Conservation (phyloP, 2,329 filamentous ascomycete species). For the Nothophoma quercina region DNA sequence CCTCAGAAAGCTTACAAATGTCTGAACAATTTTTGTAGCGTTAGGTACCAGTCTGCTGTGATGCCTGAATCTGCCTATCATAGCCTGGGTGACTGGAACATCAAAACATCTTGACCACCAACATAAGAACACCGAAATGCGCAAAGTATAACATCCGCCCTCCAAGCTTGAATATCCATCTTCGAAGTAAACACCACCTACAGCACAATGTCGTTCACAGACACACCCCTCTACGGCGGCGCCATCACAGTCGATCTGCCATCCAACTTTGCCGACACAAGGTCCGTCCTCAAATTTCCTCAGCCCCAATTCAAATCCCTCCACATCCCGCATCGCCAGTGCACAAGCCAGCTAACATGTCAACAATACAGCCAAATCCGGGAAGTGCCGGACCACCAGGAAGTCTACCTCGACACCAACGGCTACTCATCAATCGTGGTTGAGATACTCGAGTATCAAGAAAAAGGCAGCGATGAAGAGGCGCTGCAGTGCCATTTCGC, state of each 20-base stretch:
- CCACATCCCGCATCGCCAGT: constrained; percentile 18
- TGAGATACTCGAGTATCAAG: constrained; percentile 86
- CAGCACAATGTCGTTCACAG: constrained; percentile 63
- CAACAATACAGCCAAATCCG: constrained; percentile 66
- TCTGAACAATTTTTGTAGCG: constrained; percentile 8
- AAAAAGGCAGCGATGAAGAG: constrained; percentile 70
- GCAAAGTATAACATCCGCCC: constrained; percentile 13
- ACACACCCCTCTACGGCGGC: constrained; percentile 73
- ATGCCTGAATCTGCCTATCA: constrained; percentile 47
- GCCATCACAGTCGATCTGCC: constrained; percentile 75
- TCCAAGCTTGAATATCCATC: constrained; percentile 11
- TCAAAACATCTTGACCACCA: constrained; percentile 23
- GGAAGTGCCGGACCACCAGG: constrained; percentile 85
- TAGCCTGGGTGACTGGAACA: constrained; percentile 38
- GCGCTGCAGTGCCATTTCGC: constrained; percentile 63
- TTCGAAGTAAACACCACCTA: not conserved
- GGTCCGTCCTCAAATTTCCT: constrained; percentile 57
- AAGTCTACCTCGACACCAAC: constrained; percentile 85
- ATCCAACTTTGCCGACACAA: constrained; percentile 73
- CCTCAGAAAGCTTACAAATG: constrained; percentile 23
- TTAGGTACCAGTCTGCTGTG: constrained; percentile 23
- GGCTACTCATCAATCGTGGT: constrained; percentile 89
- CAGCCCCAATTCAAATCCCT: not conserved
- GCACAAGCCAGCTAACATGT: constrained; percentile 6
- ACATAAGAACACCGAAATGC: constrained; percentile 36